phyloP scores from a whole-genome alignment of 345 rosid genomes.

The Dipteronia dyeriana region DNA sequence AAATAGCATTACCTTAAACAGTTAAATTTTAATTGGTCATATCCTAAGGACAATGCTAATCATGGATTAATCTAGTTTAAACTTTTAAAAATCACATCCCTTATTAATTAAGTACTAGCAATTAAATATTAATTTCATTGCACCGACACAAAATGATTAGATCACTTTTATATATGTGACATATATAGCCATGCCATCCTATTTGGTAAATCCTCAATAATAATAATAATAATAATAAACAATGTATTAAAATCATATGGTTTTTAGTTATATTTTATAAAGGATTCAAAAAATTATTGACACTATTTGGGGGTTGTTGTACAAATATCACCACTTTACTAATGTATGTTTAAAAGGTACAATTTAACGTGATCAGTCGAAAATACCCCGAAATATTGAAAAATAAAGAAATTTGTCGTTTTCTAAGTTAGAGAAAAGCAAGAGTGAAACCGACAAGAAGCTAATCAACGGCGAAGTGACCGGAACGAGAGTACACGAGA shows the following conservation, averaged over 20 bases:
- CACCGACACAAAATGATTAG: neutral
- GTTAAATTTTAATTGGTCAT: neutral
- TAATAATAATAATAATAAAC: no score
- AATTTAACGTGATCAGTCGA: no score
- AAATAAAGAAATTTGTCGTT: no score
- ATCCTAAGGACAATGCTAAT: neutral
- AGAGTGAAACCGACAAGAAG: no score
- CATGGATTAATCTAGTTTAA: neutral
- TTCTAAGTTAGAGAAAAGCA: no score
- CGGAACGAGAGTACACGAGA: no score
- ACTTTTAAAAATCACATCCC: neutral
- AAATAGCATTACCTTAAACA: neutral
- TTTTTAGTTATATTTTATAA: neutral
- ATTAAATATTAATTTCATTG: neutral
- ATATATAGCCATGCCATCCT: neutral
- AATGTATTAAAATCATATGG: neutral
- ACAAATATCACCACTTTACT: no score
- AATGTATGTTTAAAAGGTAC: no score
- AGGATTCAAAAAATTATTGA: no score
- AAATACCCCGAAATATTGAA: no score
- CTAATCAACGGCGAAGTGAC: no score
- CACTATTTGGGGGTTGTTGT: no score
- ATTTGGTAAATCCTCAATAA: neutral
- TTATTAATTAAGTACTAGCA: neutral
- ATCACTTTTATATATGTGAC: constrained; percentile 1